A percentile compares a stretch with the other conserved stretches of the same genome.
Evolutionary conservation across 345 rosid species (phyloP).

Genomic region (Physaria fendleri): DNA sequence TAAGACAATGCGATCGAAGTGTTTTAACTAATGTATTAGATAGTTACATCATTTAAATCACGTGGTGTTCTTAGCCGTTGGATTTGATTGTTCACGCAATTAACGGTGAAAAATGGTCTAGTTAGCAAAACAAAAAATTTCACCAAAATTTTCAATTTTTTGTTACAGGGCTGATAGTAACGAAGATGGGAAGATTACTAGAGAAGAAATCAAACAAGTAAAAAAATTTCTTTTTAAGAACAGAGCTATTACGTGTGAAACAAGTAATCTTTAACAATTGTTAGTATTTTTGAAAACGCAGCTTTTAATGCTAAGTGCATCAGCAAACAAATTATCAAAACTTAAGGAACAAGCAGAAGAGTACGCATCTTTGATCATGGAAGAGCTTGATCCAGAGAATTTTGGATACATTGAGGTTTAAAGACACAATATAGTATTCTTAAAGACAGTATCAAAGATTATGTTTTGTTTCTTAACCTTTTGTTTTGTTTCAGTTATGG

Average conservation of each 20-base stretch:
- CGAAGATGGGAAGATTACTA: slow-evolving; percentile 79
- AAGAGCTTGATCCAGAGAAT: slow-evolving; percentile 92
- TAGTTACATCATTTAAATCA: slow-evolving; percentile 6
- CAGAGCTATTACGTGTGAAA: not conserved
- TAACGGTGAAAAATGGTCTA: not conserved
- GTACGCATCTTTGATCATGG: slow-evolving; percentile 90
- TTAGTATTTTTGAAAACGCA: slow-evolving; percentile 32
- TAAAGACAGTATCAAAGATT: not conserved
- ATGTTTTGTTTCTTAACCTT: not conserved
- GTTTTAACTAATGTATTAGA: not conserved
- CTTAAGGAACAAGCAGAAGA: slow-evolving; percentile 92
- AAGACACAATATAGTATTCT: not conserved
- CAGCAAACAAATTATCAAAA: slow-evolving; percentile 84
- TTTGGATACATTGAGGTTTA: slow-evolving; percentile 90
- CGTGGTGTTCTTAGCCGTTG: slow-evolving; percentile 27
- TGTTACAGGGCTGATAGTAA: slow-evolving; percentile 83
- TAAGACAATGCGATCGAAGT: not conserved
- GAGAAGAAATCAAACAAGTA: slow-evolving; percentile 87
- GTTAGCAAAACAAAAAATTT: not conserved
- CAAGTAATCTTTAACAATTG: not conserved
- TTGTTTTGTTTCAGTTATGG: slow-evolving; percentile 61
- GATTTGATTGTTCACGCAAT: slow-evolving; percentile 27
- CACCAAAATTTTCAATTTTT: no score
- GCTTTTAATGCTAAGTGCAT: slow-evolving; percentile 95
- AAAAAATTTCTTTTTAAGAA: not conserved